Base-by-base conservation (phyloP, 2,329 filamentous ascomycete genomes). In the Cladosporium halotolerans region DNA sequence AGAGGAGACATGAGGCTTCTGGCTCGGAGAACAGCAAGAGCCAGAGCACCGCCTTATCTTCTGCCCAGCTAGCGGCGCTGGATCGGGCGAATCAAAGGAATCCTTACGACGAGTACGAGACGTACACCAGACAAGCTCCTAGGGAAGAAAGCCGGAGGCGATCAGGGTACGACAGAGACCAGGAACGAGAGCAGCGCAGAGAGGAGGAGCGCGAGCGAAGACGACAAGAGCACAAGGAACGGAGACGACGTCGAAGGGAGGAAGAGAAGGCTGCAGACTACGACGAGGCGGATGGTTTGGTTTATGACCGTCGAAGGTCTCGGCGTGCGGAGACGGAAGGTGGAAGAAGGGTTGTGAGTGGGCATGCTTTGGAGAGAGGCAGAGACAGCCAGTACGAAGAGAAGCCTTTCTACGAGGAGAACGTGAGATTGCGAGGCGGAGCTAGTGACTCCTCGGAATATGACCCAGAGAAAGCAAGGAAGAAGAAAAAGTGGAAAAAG, bases 1-100 rank as follows among this genome's bases (percentile, higher is more conserved):
- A 54, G 23, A 44, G 46, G 31, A 18, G 42, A 34, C 50, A 53
- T 9, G 42, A 46, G n/a, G 31, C 33, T 3, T 40, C 43, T 10
- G 34, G 33, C 4, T 54, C 52, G 8, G 41, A 48, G 32, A 28
- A 19, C 18, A 52, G 32, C 34, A 50, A 42, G 16, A 45, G 44
- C 6, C 42, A 47, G 13, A 66, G 61, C 47, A 69, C 69, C 19
- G 62, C 69, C 38, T 66, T 77, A 62, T 82, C 63, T 68, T 73
- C 70, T 56, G 79, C 82, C 60, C 82, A 85, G 4, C 70, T 91
- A 45, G 84, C 83, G 10, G 81, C 83, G 63, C 69, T 91, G 44
- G 79, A 89, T 61, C 76, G 80, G 46, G 71, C 80, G 51, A 84
- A 88, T 68, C 75, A 78, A 23, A 78, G 72, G 3, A 75, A 71